phyloP scores from a whole-genome alignment of 495 filamentous ascomycete genomes.

The Xylaria nigripes region DNA sequence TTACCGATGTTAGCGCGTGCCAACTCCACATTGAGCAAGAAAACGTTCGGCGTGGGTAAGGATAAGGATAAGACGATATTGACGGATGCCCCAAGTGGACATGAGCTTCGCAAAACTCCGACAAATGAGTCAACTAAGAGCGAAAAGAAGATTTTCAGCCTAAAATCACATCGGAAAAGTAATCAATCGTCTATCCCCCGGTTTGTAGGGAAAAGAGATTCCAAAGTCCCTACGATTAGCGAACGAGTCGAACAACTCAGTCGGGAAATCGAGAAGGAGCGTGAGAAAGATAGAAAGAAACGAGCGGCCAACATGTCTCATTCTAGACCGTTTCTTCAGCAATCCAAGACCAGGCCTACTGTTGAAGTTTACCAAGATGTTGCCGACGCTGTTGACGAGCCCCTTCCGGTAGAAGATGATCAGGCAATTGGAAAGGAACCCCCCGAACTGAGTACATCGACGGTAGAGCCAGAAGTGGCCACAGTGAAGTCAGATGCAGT shows the following conservation, averaged over 20 bases:
- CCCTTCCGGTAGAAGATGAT: conserved; percentile 64
- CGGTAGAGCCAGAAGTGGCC: conserved; percentile 20
- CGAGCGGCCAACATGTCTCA: conserved; percentile 72
- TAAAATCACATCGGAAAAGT: conserved; percentile 53
- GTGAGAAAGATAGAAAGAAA: conserved; percentile 74
- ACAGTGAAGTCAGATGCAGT: conserved; percentile 11
- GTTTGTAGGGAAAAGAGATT: conserved; percentile 62
- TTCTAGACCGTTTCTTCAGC: conserved; percentile 70
- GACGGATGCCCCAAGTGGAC: conserved; percentile 13
- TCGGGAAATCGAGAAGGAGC: conserved; percentile 92
- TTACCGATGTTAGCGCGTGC: conserved; percentile 19
- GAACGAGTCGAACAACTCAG: conserved; percentile 95
- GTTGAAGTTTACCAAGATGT: conserved; percentile 94
- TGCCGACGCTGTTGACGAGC: conserved; percentile 82
- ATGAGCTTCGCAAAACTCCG: conserved; percentile 21
- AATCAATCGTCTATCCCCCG: conserved; percentile 80
- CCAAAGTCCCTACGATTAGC: conserved; percentile 77
- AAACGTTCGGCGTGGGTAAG: conserved; percentile 17
- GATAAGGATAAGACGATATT: conserved; percentile 22
- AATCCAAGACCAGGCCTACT: conserved; percentile 87
- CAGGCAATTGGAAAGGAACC: conserved; percentile 13
- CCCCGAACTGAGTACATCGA: conserved; percentile 27
- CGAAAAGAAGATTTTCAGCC: conserved; percentile 65
- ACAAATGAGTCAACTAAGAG: conserved; percentile 34
- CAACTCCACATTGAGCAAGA: conserved; percentile 22